Evolutionary conservation across 1,139 yeast genomes (phyloP).

Genomic region (Magnusiomyces tetraspermus): DNA sequence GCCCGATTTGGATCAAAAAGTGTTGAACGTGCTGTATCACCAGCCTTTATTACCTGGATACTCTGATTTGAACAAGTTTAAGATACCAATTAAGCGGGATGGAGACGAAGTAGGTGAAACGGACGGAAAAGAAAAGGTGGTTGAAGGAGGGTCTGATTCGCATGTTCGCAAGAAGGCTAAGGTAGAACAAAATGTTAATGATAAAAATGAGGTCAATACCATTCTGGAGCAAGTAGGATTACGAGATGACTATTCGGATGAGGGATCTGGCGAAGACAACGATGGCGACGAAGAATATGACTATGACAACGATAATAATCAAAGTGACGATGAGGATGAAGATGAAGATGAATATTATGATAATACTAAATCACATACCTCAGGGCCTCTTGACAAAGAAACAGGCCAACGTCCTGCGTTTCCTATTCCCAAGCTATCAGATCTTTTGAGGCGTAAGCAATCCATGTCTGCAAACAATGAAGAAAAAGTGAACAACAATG

Average conservation of each 20-base stretch:
- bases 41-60: not conserved
- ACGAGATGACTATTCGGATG: not conserved
- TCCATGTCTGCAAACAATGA: slow-evolving; percentile 5
- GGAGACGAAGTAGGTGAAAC: not conserved
- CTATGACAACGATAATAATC: not conserved
- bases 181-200: not conserved
- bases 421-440: slow-evolving; percentile 25
- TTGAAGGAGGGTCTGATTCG: not conserved
- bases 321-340: not conserved
- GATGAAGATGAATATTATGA: not conserved
- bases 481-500: slow-evolving; percentile 16
- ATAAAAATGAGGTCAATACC: not conserved
- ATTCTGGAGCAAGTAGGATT: not conserved
- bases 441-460: not conserved
- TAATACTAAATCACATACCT: slow-evolving; percentile 14
- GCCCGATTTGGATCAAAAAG: not conserved
- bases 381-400: slow-evolving; percentile 30
- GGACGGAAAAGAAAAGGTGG: not conserved
- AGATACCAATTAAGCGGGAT: not conserved
- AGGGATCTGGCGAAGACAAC: not conserved
- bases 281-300: not conserved
- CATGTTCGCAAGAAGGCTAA: not conserved
- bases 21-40: not conserved
- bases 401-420: slow-evolving; percentile 39
- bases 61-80: not conserved